These are phyloP conservation scores for Xerocomellus dryophilus DNA, from an alignment of 768 basidiomycete species.

Conservation along the genomic window DNA sequence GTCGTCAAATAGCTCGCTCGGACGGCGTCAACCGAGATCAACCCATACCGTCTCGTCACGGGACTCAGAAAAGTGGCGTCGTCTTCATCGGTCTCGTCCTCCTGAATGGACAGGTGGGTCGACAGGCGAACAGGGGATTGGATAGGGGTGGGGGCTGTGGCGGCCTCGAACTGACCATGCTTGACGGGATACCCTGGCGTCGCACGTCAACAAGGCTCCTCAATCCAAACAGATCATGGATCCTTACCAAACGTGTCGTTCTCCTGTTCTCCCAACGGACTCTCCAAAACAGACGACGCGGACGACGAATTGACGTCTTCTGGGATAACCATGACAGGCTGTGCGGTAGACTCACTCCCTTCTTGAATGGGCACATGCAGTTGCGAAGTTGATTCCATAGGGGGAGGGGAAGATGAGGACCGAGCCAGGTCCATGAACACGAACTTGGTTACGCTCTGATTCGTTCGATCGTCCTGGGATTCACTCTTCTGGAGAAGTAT, in stretches of 20 bases:
- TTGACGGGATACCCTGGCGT: constrained; percentile 25
- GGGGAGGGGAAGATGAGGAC: constrained; percentile 17
- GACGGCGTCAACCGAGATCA: constrained; percentile 30
- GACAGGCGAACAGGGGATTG: constrained; percentile 16
- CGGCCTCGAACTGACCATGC: constrained; percentile 16
- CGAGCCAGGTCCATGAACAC: constrained; percentile 18
- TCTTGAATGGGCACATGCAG: constrained; percentile 6
- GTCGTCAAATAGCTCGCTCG: constrained; percentile 64
- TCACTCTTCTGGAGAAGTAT: constrained; percentile 9
- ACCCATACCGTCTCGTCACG: constrained; percentile 21
- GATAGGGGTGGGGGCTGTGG: constrained; percentile 10
- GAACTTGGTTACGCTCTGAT: constrained; percentile 8
- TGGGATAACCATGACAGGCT: constrained; percentile 9
- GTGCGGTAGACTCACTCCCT: constrained; percentile 1
- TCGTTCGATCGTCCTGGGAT: constrained; percentile 10
- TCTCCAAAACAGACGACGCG: constrained; percentile 20
- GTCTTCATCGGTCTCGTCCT: constrained; percentile 1
- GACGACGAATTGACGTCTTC: constrained; percentile 28
- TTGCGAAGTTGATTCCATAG: constrained; percentile 9
- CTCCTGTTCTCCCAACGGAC: constrained; percentile 12
- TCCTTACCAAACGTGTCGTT: constrained; percentile 33
- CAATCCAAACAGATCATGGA: background rate
- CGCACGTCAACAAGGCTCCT: background rate
- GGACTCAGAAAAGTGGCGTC: constrained; percentile 9
- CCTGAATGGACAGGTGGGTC: constrained; percentile 21